These are phyloP conservation scores for Auricularia sp. DNA, from an alignment of 768 basidiomycete species.

Conservation along the genomic window DNA sequence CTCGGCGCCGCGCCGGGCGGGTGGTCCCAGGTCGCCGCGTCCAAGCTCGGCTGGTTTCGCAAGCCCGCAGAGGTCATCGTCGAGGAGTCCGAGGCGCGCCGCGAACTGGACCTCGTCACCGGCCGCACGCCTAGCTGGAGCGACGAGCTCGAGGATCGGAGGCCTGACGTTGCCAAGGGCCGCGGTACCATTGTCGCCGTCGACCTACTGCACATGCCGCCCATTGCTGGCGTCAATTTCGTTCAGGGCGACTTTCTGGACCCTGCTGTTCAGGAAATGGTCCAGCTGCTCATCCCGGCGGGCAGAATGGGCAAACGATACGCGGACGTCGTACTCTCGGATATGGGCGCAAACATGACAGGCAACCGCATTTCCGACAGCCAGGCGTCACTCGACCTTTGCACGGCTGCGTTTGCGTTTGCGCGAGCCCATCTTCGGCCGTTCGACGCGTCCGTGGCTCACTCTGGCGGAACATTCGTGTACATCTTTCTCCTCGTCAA, in stretches of 20 bases:
- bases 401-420: slow-evolving; percentile 64
- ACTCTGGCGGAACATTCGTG: slow-evolving; percentile 48
- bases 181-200: slow-evolving; percentile 54
- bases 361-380: slow-evolving; percentile 63
- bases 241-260: slow-evolving; percentile 74
- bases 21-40: slow-evolving; percentile 81
- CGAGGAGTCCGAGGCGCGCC: slow-evolving; percentile 18
- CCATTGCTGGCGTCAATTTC: slow-evolving; percentile 62
- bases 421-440: slow-evolving; percentile 42
- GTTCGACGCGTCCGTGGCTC: slow-evolving; percentile 33
- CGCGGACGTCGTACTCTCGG: slow-evolving; percentile 77
- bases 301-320: slow-evolving; percentile 20
- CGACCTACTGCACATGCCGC: slow-evolving; percentile 65
- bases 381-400: slow-evolving; percentile 61
- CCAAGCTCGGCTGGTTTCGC: slow-evolving; percentile 35
- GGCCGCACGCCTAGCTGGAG: not conserved
- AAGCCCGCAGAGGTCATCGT: slow-evolving; percentile 23
- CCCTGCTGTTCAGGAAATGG: slow-evolving; percentile 33
- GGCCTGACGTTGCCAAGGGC: slow-evolving; percentile 21
- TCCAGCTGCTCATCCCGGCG: slow-evolving; percentile 31
- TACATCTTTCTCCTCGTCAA: slow-evolving; percentile 15
- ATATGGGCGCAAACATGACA: slow-evolving; percentile 81
- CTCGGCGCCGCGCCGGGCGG: slow-evolving; percentile 90
- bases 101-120: not conserved
- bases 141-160: slow-evolving; percentile 14